A percentile compares a stretch with the other conserved stretches of the same genome.
These are phyloP conservation scores for Podospora conica DNA, from an alignment of 495 filamentous ascomycete genomes.

Conservation along the genomic window DNA sequence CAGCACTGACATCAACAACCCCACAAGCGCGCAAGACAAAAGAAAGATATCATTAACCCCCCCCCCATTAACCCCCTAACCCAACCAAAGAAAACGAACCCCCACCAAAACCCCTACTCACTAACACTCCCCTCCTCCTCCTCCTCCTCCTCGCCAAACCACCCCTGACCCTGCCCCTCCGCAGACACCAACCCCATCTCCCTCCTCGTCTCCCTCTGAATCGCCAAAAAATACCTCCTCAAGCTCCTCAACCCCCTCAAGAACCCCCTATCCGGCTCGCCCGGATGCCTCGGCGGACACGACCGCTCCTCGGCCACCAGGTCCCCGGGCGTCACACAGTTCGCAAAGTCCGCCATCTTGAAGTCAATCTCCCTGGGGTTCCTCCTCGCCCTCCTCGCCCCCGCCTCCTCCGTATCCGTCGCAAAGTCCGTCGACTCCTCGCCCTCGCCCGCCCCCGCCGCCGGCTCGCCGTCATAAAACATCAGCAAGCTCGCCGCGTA, in stretches of 20 bases:
- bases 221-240: slow-evolving; percentile 77
- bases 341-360: slow-evolving; percentile 98
- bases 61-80: background rate
- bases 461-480: slow-evolving; percentile 76
- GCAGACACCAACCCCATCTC: slow-evolving; percentile 40
- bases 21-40: background rate
- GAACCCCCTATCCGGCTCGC: slow-evolving; percentile 82
- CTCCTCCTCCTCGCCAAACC: slow-evolving; percentile 8
- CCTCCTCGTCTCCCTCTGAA: slow-evolving; percentile 69
- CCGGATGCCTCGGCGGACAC: slow-evolving; percentile 76
- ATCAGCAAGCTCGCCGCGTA: slow-evolving; percentile 93
- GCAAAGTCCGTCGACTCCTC: slow-evolving; percentile 43
- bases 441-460: slow-evolving; percentile 9
- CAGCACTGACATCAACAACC: background rate
- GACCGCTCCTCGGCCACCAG: slow-evolving; percentile 47
- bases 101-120: slow-evolving; percentile 22
- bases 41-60: background rate
- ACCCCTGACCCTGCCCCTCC: background rate
- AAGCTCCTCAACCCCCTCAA: slow-evolving; percentile 76
- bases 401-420: slow-evolving; percentile 44
- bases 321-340: slow-evolving; percentile 88
- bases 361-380: slow-evolving; percentile 63
- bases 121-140: slow-evolving; percentile 35
- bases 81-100: background rate
- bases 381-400: slow-evolving; percentile 28